Base-by-base conservation (phyloP, 2,329 filamentous ascomycete genomes). In the Westerdykella aurantiaca region DNA sequence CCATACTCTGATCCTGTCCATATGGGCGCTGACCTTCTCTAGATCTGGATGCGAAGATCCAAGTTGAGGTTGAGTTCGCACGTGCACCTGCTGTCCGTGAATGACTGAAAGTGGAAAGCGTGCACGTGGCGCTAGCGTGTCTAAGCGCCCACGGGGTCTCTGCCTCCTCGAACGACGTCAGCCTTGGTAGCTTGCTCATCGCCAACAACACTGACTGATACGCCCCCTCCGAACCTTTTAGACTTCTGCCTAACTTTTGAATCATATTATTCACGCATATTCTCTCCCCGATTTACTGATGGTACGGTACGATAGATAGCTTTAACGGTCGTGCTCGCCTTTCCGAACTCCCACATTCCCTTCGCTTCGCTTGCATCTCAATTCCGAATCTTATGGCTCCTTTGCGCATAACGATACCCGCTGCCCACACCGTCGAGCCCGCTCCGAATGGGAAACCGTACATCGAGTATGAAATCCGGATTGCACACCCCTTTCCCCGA, bases 401-500 rank as follows among this genome's bases (percentile, higher is more conserved):
- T 13, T 61, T 74, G n/a, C 62, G 68, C 25, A 70, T 76, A 43
- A 67, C 70, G 4, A 73, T 75, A 45, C 71, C 72, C 2, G 60
- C 63, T 3, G 62, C 78, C n/a, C 74, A 72, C 29, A 75, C 75
- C 45, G 73, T 76, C 41, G 46, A 71, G 42, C 70, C 75, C 46
- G 73, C 74, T 50, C 72, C 75, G 13, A 33, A 48, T 14, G 53
- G 57, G 50, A 87, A 88, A 58, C 76, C 83, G 0, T 88, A 81
- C 66, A 90, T 86, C 0, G 77, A 84, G 51, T 91, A 90, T 73
- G 86, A 87, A 65, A 83, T 90, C 66, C 82, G 81, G 17, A 75
- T 93, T 46, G 82, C 85, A 41, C 80, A 88, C 0, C 85, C 85
- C 40, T 81, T 89, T 1, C 86, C 87, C 0, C 77, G 91, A 12